phyloP scores from a whole-genome alignment of 306 rosid genomes.

The Glycyrrhiza uralensis region DNA sequence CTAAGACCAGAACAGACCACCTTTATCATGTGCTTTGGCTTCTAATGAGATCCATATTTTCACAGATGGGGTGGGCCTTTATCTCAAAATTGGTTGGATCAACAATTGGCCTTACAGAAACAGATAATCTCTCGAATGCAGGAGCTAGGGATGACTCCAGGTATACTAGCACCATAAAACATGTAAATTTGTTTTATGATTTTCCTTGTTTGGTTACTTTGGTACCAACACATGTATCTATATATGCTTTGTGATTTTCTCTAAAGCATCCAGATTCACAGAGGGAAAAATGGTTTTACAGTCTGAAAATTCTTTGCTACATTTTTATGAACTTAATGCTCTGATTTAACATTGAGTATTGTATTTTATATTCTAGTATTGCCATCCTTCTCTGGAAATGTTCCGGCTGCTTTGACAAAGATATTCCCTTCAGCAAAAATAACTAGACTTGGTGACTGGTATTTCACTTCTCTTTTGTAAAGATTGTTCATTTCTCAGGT shows the following conservation, averaged over 20 bases:
- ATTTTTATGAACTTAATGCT: constrained; percentile 10
- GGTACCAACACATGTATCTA: neutral
- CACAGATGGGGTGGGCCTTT: constrained; percentile 96
- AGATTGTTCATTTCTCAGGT: constrained; percentile 8
- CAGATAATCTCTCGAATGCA: constrained; percentile 75
- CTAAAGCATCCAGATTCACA: neutral
- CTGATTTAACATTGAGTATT: constrained; percentile 19
- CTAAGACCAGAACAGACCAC: no score
- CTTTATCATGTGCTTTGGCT: constrained; percentile 21
- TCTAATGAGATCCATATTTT: constrained; percentile 27
- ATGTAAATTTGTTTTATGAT: neutral
- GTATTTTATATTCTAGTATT: constrained; percentile 56
- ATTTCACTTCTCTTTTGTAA: constrained; percentile 20
- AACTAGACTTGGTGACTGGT: constrained; percentile 95
- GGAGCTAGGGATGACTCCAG: constrained; percentile 98
- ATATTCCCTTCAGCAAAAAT: constrained; percentile 79
- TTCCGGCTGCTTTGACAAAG: constrained; percentile 70
- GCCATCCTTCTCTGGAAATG: constrained; percentile 95
- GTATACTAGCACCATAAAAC: constrained; percentile 28
- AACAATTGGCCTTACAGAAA: constrained; percentile 76
- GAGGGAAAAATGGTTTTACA: constrained; percentile 5
- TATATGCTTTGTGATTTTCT: neutral
- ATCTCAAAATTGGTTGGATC: constrained; percentile 88
- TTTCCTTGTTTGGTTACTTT: constrained; percentile 15
- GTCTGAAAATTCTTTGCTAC: neutral